A percentile compares a stretch with the other conserved stretches of the same genome.
Conservation (phyloP, 2,329 filamentous ascomycete species). For the Alternaria rosae region DNA sequence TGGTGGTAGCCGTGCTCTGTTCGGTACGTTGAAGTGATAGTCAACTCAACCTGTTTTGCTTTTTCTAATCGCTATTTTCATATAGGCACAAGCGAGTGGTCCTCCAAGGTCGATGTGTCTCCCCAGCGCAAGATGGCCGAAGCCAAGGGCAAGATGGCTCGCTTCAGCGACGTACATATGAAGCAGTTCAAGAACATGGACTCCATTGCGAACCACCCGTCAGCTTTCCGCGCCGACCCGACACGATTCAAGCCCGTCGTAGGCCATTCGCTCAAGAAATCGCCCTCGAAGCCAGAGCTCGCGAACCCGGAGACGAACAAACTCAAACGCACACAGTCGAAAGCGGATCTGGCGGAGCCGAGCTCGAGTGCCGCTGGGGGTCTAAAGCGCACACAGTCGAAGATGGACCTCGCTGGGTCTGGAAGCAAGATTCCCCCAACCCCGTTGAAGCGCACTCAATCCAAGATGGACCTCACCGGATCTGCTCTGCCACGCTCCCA, state of each 20-base stretch:
- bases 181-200: conserved; percentile 97
- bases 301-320: conserved; percentile 49
- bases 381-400: conserved; percentile 61
- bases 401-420: conserved; percentile 70
- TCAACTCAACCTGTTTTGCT: background rate
- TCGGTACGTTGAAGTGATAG: conserved; percentile 20
- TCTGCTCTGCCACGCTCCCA: conserved; percentile 48
- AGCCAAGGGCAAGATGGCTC: conserved; percentile 77
- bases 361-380: conserved; percentile 52
- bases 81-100: conserved; percentile 39
- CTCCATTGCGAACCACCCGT: conserved; percentile 87
- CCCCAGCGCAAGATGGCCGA: conserved; percentile 75
- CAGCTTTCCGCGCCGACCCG: conserved; percentile 71
- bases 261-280: conserved; percentile 37
- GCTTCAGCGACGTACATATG: conserved; percentile 87
- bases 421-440: conserved; percentile 53
- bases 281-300: conserved; percentile 57
- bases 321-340: conserved; percentile 63
- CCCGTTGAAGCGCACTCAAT: conserved; percentile 60
- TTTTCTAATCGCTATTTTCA: background rate
- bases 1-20: conserved; percentile 52
- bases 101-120: conserved; percentile 50
- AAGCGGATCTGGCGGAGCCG: conserved; percentile 71
- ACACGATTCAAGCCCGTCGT: conserved; percentile 60
- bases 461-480: conserved; percentile 69